Percentiles rank a stretch among this genome's conserved stretches.
Conservation (phyloP, 352 stramenopile species). For the Globisporangium echinulatum region DNA sequence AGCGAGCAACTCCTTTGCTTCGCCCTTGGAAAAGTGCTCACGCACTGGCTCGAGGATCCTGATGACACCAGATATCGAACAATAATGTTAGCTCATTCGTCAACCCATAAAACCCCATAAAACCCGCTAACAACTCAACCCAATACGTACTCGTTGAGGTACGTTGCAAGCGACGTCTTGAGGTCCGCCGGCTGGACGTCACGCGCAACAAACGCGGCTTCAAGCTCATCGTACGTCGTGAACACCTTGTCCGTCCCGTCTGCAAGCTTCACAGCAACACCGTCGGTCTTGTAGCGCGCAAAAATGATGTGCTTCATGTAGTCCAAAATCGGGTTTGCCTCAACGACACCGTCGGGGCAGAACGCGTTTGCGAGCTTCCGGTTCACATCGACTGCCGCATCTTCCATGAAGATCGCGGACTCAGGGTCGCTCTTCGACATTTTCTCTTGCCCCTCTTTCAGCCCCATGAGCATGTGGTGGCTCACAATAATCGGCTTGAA, state of each 20-base stretch:
- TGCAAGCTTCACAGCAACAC: constrained; percentile 45
- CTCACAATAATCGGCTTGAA: constrained; percentile 96
- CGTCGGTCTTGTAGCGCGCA: constrained; percentile 46
- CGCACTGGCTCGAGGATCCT: constrained; percentile 95
- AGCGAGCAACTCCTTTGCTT: constrained; percentile 93
- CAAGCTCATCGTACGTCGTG: constrained; percentile 81
- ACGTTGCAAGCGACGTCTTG: constrained; percentile 88
- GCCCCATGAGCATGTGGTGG: constrained; percentile 99
- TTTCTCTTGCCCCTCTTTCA: constrained; percentile 99
- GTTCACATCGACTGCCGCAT: constrained; percentile 91
- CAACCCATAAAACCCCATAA: neutral
- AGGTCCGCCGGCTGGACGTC: constrained; percentile 92
- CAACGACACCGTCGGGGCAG: constrained; percentile 87
- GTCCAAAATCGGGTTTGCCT: constrained; percentile 95
- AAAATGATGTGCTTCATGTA: constrained; percentile 98
- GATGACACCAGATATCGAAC: constrained; percentile 4
- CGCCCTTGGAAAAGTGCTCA: constrained; percentile 94
- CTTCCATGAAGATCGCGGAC: constrained; percentile 99
- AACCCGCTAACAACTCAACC: neutral
- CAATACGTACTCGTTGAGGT: constrained; percentile 88
- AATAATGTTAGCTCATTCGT: constrained; percentile 1
- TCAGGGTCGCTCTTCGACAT: constrained; percentile 99
- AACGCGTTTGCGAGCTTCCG: constrained; percentile 99
- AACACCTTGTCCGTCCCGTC: constrained; percentile 79
- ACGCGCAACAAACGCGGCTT: constrained; percentile 86